These are phyloP conservation scores for Lasiosphaeriaceae sp. DNA, from an alignment of 495 filamentous ascomycete genomes.

Conservation along the genomic window DNA sequence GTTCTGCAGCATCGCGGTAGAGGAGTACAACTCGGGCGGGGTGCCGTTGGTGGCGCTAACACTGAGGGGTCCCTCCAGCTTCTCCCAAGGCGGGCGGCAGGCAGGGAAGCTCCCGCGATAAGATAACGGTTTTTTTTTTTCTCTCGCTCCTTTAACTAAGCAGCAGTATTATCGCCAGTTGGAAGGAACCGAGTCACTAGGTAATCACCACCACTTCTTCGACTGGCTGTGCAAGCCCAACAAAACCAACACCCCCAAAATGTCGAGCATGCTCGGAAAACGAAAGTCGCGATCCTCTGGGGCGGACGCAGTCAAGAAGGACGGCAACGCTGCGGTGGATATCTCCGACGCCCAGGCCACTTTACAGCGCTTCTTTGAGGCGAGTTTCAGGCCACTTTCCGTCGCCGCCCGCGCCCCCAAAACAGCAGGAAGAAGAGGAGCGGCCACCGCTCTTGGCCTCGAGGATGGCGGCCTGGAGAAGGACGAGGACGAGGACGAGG, in stretches of 20 bases:
- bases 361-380: slow-evolving; percentile 81
- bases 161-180: too few relatives aligned
- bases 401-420: slow-evolving; percentile 20
- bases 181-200: too few relatives aligned
- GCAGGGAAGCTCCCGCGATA: background rate
- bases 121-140: background rate
- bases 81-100: too few relatives aligned
- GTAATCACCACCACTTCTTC: too few relatives aligned
- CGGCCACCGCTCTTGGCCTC: slow-evolving; percentile 10
- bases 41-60: too few relatives aligned
- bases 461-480: slow-evolving; percentile 26
- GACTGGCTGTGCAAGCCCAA: background rate
- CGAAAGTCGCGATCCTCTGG: slow-evolving; percentile 31
- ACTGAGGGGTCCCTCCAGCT: too few relatives aligned
- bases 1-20: too few relatives aligned
- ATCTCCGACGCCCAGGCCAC: slow-evolving; percentile 43
- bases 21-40: too few relatives aligned
- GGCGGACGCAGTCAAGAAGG: slow-evolving; percentile 14
- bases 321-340: slow-evolving; percentile 20
- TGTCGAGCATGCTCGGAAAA: slow-evolving; percentile 40
- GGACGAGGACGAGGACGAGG: slow-evolving; percentile 27
- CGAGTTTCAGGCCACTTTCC: slow-evolving; percentile 72
- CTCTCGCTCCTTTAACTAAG: background rate
- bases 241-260: slow-evolving; percentile 18
- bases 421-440: too few relatives aligned